These are phyloP conservation scores for Penicillium nordicum DNA, from an alignment of 2,329 filamentous ascomycete genomes.

Conservation along the genomic window DNA sequence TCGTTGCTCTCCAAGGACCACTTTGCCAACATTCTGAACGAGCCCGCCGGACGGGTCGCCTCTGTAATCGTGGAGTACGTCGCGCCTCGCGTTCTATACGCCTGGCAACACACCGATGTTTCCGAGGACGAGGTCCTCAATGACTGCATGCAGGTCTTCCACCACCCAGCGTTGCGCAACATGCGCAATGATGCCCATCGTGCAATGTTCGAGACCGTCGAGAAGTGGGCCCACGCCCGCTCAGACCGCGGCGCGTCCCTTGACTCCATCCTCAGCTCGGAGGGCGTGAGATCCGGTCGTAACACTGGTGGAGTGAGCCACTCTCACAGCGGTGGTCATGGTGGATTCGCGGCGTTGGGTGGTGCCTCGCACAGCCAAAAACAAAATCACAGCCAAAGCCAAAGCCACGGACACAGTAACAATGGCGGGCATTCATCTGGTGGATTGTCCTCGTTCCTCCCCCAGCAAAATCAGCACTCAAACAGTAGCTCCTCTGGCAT, in stretches of 20 bases:
- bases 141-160: slow-evolving; percentile 79
- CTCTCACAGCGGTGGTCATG: slow-evolving; percentile 29
- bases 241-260: slow-evolving; percentile 64
- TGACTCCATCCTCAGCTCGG: slow-evolving; percentile 72
- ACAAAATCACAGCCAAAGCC: slow-evolving; percentile 11
- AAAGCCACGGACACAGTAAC: slow-evolving; percentile 16
- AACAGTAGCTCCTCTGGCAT: slow-evolving; percentile 16
- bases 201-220: slow-evolving; percentile 84
- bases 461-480: slow-evolving; percentile 12
- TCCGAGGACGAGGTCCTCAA: slow-evolving; percentile 78
- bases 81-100: slow-evolving; percentile 82
- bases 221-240: slow-evolving; percentile 71
- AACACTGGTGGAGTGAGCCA: slow-evolving; percentile 52
- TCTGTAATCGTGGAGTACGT: slow-evolving; percentile 78
- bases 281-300: slow-evolving; percentile 76
- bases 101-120: slow-evolving; percentile 84
- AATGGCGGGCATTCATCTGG: slow-evolving; percentile 8
- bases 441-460: slow-evolving; percentile 23
- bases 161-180: slow-evolving; percentile 81
- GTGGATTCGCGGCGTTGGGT: slow-evolving; percentile 26
- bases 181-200: slow-evolving; percentile 74
- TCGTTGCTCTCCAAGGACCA: slow-evolving; percentile 82
- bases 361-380: slow-evolving; percentile 18
- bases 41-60: slow-evolving; percentile 71
- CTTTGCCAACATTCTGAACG: slow-evolving; percentile 75